A percentile compares a stretch with the other conserved stretches of the same genome.
phyloP scores from a whole-genome alignment of 108 stramenopile genomes.

The Epipyxis sp. region DNA sequence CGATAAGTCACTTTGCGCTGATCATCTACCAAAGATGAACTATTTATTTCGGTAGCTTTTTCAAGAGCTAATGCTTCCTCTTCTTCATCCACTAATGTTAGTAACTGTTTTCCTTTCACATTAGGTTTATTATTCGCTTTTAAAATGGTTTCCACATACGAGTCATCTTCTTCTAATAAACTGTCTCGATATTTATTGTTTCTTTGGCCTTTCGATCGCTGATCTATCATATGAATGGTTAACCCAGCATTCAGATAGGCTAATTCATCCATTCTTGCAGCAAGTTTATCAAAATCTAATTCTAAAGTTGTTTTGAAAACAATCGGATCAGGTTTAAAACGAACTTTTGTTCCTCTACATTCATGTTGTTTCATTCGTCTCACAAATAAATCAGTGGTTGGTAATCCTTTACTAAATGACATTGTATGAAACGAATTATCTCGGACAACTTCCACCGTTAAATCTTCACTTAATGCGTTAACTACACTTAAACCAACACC shows the following conservation, averaged over 20 bases:
- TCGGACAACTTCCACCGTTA: slow-evolving; percentile 71
- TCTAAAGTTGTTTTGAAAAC: slow-evolving; percentile 82
- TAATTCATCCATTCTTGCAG: slow-evolving; percentile 65
- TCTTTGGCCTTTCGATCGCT: slow-evolving; percentile 45
- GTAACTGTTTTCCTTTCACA: no score
- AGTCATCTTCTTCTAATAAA: background rate
- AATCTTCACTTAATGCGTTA: slow-evolving; percentile 78
- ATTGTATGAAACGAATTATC: slow-evolving; percentile 52
- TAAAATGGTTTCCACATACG: no score
- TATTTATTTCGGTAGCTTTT: no score
- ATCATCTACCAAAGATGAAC: no score
- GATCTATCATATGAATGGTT: slow-evolving; percentile 69
- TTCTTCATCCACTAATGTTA: no score
- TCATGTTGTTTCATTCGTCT: slow-evolving; percentile 37
- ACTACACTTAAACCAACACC: slow-evolving; percentile 94
- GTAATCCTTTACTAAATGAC: slow-evolving; percentile 70
- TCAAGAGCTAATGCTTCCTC: no score
- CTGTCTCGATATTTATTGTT: background rate
- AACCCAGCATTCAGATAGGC: slow-evolving; percentile 76
- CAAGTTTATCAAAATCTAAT: slow-evolving; percentile 70
- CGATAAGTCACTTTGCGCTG: slow-evolving; percentile 7
- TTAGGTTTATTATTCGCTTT: no score
- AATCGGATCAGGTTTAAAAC: slow-evolving; percentile 74
- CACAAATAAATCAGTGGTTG: slow-evolving; percentile 57
- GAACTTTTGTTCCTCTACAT: slow-evolving; percentile 48